Base-by-base conservation (phyloP, 2,329 filamentous ascomycete species). In the Hymenoscyphus repandus region DNA sequence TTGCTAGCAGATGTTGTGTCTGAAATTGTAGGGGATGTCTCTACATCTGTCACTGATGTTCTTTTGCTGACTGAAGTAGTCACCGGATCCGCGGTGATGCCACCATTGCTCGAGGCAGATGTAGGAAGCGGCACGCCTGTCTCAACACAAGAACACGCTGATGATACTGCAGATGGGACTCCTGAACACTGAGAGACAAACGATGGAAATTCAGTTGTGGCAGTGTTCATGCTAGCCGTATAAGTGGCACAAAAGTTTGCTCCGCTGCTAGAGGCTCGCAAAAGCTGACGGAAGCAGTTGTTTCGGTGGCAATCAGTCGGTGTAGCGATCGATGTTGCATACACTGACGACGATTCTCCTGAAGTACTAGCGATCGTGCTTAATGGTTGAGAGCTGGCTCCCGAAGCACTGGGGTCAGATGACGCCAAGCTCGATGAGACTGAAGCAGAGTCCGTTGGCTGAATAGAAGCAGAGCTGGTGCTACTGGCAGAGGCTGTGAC, bases 261-360 rank as follows among this genome's bases (percentile, higher is more conserved):
- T 22, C 55, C 58, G 11, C 49, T 30, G 1, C 44, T 32, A 31
- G 59, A 60, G 13, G 55, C 51, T 42, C 50, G 40, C 12, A 58
- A 54, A 12, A 61, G 30, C 49, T 62, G 57, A 30, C 61, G 59
- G 40, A 59, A 51, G 37, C 61, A 63, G 34, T 62, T 63, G 37
- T 63, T 51, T 9, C 55, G 57, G 34, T 61, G 48, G 18, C 61
- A 62, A 13, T 57, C 49, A 9, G 45, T 34, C 6, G 53, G 43
- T 18, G 39, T 45, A 2, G 50, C 22, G 18, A 46, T 41, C 18
- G 52, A 42, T 33, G 51, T 54, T 7, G 51, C n/a, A 6, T 34
- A 47, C 31, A 20, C 18, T 27, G 22, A 27, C 22, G 22, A 27
- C 7, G 22, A 4, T 7, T 4, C 22, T 27, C 22, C 22, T 30